Conservation (phyloP, 2,329 filamentous ascomycete genomes). For the Albophoma yamanashiensis region DNA sequence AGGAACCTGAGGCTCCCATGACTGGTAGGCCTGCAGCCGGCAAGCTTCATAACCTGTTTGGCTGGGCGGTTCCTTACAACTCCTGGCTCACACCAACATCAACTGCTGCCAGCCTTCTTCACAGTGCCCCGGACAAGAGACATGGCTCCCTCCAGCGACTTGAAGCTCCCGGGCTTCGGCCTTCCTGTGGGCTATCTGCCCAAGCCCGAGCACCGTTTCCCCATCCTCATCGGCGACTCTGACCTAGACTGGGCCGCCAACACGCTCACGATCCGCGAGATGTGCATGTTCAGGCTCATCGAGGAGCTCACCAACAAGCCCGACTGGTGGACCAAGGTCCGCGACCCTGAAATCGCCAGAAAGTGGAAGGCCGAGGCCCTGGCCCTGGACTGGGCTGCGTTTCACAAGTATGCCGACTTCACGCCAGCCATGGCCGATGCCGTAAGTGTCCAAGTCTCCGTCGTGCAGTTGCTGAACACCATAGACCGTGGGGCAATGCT, state of each 20-base stretch:
- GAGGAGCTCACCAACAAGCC: conserved; percentile 22
- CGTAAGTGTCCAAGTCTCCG: neutral
- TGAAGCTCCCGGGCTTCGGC: conserved; percentile 14
- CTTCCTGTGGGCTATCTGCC: conserved; percentile 10
- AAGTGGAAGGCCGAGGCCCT: neutral
- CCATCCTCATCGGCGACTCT: conserved; percentile 6
- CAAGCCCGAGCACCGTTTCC: conserved; percentile 6
- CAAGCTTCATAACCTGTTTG: neutral
- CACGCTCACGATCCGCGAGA: conserved; percentile 17
- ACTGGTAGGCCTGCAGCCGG: too few relatives aligned
- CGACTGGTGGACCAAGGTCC: conserved; percentile 22
- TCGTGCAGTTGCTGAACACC: neutral
- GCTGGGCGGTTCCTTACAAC: neutral
- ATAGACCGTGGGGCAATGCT: neutral
- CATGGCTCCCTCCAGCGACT: neutral
- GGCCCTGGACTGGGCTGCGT: neutral
- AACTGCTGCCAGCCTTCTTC: neutral
- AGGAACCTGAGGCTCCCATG: too few relatives aligned
- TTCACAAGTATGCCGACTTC: neutral
- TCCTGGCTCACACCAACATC: neutral
- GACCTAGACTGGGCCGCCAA: conserved; percentile 11
- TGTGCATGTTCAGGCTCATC: conserved; percentile 19
- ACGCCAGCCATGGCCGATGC: neutral
- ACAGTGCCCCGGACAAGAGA: neutral
- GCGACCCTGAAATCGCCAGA: conserved; percentile 6